These are phyloP conservation scores for Venturia pyrina DNA, from an alignment of 2,329 filamentous ascomycete species.

Conservation along the genomic window DNA sequence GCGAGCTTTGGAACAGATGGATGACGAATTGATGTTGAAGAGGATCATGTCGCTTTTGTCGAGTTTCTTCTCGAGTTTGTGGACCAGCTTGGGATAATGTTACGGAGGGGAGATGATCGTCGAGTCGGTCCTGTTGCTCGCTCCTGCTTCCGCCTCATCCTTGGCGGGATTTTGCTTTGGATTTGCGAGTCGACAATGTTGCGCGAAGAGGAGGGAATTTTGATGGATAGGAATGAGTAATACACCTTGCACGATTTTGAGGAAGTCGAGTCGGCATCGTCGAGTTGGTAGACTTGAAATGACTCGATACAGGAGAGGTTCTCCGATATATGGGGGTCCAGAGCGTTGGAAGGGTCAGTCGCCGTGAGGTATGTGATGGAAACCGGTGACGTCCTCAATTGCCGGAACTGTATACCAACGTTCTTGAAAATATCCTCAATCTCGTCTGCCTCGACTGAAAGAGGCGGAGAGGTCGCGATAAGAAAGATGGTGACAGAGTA, in stretches of 20 bases:
- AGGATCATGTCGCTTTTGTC: too few relatives aligned
- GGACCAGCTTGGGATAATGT: too few relatives aligned
- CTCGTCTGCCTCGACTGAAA: background rate
- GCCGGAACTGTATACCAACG: background rate
- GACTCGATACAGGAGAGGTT: background rate
- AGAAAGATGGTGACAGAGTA: background rate
- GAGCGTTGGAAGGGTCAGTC: background rate
- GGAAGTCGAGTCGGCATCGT: background rate
- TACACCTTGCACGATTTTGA: background rate
- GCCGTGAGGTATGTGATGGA: background rate
- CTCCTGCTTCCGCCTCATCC: too few relatives aligned
- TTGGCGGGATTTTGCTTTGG: background rate
- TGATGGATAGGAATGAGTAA: background rate
- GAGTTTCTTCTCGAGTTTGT: too few relatives aligned
- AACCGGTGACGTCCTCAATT: background rate
- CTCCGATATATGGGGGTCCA: background rate
- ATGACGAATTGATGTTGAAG: too few relatives aligned
- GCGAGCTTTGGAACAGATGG: too few relatives aligned
- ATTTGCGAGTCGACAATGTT: background rate
- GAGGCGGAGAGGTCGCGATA: background rate
- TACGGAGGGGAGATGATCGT: too few relatives aligned
- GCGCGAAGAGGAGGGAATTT: background rate
- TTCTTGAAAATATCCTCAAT: background rate
- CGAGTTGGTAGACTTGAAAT: background rate
- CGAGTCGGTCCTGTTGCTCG: too few relatives aligned